Evolutionary conservation across 305 asterid species (phyloP), one percentile per base, ranked within the genome.

Genomic region (Euphrasia arctica): DNA sequence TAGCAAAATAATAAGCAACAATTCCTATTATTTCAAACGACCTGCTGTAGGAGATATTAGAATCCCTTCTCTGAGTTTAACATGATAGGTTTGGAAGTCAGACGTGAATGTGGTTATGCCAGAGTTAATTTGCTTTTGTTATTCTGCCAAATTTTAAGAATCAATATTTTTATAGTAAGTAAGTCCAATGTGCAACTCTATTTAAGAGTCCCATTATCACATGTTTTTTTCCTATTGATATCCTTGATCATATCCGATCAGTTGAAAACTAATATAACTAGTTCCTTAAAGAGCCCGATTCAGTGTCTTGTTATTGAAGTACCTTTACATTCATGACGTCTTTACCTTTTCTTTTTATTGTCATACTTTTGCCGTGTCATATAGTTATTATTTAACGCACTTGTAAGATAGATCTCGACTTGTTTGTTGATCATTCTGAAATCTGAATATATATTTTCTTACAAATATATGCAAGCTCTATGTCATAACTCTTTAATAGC

Each of bases 311-410:
- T 25, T 48, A 42, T 3, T 12, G 68, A 45, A 58, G 58, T 56
- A 22, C 48, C 25, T 52, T 45, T 27, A 58, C 45, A 64, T 58
- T 57, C 57, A 57, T 63, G 32, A 60, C 50, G 49, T 48, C 9
- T 34, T 43, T 31, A 1, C 54, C 66, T 58, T 73, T 3, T 1
- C 55, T 25, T 34, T 49, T 58, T 32, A 51, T 65, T 71, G 48
- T 48, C 54, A 9, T 61, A 7, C 78, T 45, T 51, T 34, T 41
- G 22, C 65, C 7, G 51, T 11, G 10, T 18, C 15, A 60, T 61
- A 11, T 34, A 31, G 34, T 31, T 45, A 49, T 10, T 48, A 59
- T 58, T 8, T 13, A 43, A 34, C 49, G 22, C 60, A 63, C 31
- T 18, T 64, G 41, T 45, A 63, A 25, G 42, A 39, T 52, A 4